Evolutionary conservation across 371 early-diverging fungal species (phyloP).

Genomic region (Syncephalastrum contaminatum): DNA sequence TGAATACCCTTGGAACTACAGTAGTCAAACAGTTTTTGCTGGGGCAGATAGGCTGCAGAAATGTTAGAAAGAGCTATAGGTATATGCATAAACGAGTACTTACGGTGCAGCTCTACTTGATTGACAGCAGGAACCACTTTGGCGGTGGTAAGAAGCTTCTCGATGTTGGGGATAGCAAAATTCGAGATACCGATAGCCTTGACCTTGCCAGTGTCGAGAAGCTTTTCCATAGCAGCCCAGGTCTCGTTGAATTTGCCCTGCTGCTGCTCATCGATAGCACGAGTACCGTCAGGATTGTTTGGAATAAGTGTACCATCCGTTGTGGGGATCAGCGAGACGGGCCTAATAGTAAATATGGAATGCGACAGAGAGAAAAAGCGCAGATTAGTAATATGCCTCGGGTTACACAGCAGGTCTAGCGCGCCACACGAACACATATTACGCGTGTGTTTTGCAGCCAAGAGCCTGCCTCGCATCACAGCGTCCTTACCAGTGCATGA

Average conservation of each 20-base stretch:
- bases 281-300: slow-evolving; percentile 28
- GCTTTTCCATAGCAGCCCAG: slow-evolving; percentile 60
- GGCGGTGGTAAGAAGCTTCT: slow-evolving; percentile 49
- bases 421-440: no score
- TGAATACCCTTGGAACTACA: slow-evolving; percentile 56
- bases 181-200: slow-evolving; percentile 70
- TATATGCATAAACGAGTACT: slow-evolving; percentile 54
- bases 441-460: no score
- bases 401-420: no score
- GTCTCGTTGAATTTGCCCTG: slow-evolving; percentile 28
- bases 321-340: no score
- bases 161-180: slow-evolving; percentile 52
- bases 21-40: slow-evolving; percentile 57
- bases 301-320: no score
- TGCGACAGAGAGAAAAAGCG: no score
- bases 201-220: slow-evolving; percentile 64
- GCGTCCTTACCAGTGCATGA: slow-evolving; percentile 51
- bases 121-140: slow-evolving; percentile 65
- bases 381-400: neutral
- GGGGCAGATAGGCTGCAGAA: slow-evolving; percentile 58
- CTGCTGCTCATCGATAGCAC: slow-evolving; percentile 22
- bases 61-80: slow-evolving; percentile 18
- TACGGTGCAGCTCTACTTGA: slow-evolving; percentile 78
- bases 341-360: no score
- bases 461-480: neutral